Evolutionary conservation across 2,329 filamentous ascomycete genomes (phyloP), one percentile per base, ranked within the genome.

Genomic region (Alternaria longipes): DNA sequence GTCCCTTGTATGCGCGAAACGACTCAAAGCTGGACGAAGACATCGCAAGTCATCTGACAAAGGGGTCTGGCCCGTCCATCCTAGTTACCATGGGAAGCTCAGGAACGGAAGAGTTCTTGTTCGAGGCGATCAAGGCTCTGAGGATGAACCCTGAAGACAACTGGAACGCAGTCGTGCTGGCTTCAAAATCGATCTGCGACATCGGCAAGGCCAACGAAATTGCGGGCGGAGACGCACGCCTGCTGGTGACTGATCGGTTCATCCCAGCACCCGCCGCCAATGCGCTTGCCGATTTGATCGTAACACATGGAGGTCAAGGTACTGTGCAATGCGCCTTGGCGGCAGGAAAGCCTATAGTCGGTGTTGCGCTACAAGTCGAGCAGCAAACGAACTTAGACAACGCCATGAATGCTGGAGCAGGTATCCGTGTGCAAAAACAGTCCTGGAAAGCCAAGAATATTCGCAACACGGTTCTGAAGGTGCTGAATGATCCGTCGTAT

Each of bases 361-460:
- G 74, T 4, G 74, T 76, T 30, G 74, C 73, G 24, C 57, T 75
- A 42, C 74, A 76, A 53, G 70, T 76, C 30, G 74, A 76, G 55
- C 74, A 76, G 52, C 74, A 76, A 47, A 76, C 74, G 5, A 76
- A 76, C 40, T 45, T 76, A n/a, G 74, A 76, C 54, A 76, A 76
- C 34, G 73, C 71, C 1, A 76, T 76, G 74, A 69, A 76, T 56
- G 67, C 67, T 14, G 73, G 72, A 16, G 74, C 73, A 14, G 74
- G 71, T 24, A 67, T 76, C 12, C 69, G 74, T 4, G 47, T 76
- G 11, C 74, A 76, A 42, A 66, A 72, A 41, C 70, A 73, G 28
- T 60, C 59, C 18, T 76, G 74, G 74, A 71, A 72, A 16, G 71
- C 72, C 3, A 71, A 69, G 40, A 66, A 65, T 16, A 76, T 76